phyloP scores from a whole-genome alignment of 768 basidiomycete genomes.

The Tylopilus intermedius region DNA sequence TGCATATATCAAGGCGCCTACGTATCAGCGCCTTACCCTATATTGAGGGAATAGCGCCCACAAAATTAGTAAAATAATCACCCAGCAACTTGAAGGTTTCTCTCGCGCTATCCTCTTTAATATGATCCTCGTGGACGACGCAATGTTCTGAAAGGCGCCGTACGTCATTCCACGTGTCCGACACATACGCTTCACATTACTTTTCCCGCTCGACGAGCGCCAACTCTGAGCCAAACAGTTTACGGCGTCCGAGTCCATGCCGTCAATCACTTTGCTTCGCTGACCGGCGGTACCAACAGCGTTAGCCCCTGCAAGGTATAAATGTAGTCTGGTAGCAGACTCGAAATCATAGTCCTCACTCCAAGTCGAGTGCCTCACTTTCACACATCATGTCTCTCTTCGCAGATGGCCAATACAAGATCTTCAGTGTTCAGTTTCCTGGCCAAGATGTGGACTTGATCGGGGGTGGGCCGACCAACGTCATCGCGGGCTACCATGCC shows the following conservation, averaged over 20 bases:
- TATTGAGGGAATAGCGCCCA: too few relatives aligned
- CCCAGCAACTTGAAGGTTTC: too few relatives aligned
- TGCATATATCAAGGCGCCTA: background rate
- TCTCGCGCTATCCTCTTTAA: background rate
- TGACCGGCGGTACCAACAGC: too few relatives aligned
- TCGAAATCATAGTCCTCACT: background rate
- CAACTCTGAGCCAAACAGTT: background rate
- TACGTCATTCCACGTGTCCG: background rate
- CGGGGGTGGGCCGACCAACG: too few relatives aligned
- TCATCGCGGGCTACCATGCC: background rate
- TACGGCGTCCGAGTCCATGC: background rate
- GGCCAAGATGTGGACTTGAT: background rate
- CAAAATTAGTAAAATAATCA: too few relatives aligned
- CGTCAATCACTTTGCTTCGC: too few relatives aligned
- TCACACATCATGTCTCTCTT: background rate
- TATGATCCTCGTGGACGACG: background rate
- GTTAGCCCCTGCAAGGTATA: background rate
- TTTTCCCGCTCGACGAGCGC: background rate
- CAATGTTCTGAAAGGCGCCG: too few relatives aligned
- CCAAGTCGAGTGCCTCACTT: background rate
- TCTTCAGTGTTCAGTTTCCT: background rate
- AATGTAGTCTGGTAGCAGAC: background rate
- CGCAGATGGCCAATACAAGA: background rate
- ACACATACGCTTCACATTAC: background rate
- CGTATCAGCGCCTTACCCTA: too few relatives aligned